Evolutionary conservation across 805 yeast species (phyloP).

Genomic region (Sugiyamaella mastotermitis): DNA sequence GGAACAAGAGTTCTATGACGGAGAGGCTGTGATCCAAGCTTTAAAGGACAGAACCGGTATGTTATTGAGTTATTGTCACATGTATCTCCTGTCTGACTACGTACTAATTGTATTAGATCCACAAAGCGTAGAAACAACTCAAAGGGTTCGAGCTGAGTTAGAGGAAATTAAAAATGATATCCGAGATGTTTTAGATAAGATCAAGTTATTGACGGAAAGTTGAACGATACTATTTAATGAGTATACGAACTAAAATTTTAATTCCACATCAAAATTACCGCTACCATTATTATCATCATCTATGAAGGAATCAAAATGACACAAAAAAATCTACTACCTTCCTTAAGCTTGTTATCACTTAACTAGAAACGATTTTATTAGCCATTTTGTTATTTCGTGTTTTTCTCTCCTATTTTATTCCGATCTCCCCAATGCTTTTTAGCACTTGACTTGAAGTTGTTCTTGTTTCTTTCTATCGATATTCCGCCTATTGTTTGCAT

Average conservation of each 20-base stretch:
- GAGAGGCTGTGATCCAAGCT: conserved; percentile 7
- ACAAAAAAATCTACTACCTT: not conserved
- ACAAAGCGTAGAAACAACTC: conserved; percentile 6
- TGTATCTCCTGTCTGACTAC: not conserved
- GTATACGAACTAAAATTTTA: not conserved
- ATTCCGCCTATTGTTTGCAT: no score
- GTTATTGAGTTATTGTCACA: conserved; percentile 1
- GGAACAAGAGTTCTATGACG: conserved; percentile 6
- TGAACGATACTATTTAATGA: not conserved
- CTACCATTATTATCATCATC: not conserved
- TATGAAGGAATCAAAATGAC: not conserved
- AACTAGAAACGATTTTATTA: no score
- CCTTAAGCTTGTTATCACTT: not conserved
- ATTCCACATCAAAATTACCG: not conserved
- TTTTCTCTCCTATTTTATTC: no score
- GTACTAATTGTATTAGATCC: conserved; percentile 1
- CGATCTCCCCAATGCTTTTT: no score
- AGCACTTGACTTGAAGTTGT: no score
- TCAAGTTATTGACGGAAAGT: not conserved
- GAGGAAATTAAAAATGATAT: conserved; percentile 6
- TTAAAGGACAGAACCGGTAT: conserved; percentile 7
- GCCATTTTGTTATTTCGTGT: no score
- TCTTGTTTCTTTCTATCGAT: no score
- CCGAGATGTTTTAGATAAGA: conserved; percentile 2
- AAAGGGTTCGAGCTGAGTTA: conserved; percentile 3